Conservation (phyloP, 164 flowering plant genomes). For the Chimonanthus praecox region DNA sequence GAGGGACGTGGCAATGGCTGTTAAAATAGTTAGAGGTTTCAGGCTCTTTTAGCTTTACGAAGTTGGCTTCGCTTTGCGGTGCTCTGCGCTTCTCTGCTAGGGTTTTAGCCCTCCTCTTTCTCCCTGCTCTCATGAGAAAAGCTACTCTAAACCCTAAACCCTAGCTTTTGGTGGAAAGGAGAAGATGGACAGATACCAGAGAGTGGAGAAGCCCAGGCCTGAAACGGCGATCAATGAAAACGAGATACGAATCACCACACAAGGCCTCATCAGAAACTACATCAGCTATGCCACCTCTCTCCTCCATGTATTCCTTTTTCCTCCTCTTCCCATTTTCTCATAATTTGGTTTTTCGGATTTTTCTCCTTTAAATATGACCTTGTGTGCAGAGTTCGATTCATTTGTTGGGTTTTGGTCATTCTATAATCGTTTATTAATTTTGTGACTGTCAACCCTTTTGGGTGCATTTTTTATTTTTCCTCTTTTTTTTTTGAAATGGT, state of each 20-base stretch:
- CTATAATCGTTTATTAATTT: neutral
- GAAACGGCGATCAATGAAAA: conserved; percentile 57
- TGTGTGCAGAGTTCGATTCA: neutral
- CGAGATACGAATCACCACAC: conserved; percentile 75
- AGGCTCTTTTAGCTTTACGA: neutral
- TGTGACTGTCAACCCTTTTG: neutral
- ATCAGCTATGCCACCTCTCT: conserved; percentile 70
- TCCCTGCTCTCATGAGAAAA: neutral
- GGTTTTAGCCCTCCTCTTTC: neutral
- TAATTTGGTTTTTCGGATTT: neutral
- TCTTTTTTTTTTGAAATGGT: neutral
- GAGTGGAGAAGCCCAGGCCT: conserved; percentile 64
- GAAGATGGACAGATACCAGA: conserved; percentile 69
- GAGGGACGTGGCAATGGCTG: neutral
- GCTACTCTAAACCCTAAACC: neutral
- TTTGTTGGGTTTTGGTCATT: neutral
- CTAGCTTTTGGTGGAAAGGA: neutral
- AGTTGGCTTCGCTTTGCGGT: too few relatives aligned
- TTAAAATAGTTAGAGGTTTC: neutral
- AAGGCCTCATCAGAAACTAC: conserved; percentile 72
- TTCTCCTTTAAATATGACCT: neutral
- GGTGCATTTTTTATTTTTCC: neutral
- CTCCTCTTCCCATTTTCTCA: neutral
- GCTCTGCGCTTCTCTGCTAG: neutral
- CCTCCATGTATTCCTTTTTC: conserved; percentile 44